Evolutionary conservation across 495 filamentous ascomycete genomes (phyloP), one percentile per base, ranked within the genome.

Genomic region (Hypoxylon trugodes): DNA sequence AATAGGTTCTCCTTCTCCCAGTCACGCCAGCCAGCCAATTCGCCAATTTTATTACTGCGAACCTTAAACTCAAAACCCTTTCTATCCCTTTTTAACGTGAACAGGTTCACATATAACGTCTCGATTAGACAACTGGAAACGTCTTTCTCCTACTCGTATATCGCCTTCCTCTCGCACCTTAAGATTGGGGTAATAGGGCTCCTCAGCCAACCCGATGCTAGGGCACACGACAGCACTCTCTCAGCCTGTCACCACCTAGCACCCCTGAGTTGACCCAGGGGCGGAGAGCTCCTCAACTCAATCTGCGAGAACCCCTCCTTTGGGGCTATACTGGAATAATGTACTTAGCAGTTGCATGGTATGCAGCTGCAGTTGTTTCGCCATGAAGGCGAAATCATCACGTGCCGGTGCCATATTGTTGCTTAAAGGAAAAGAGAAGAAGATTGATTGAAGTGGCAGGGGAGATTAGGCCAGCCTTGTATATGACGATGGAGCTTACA

Each of bases 321-420:
- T 90, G 89, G 89, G 90, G 88, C 83, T 89, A 85, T 87, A 71
- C 62, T 78, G 67, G 65, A n/a, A 70, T 70, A 68, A 71, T 69
- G 67, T 67, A 76, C 59, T n/a, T n/a, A n/a, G n/a, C n/a, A n/a
- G n/a, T n/a, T n/a, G n/a, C n/a, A n/a, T n/a, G n/a, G 73, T 61
- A 59, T 59, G 64, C 42, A 65, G 54, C 37, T 37, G 49, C 35
- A 70, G 73, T 52, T 64, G 52, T 37, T 49, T 60, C 56, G 72
- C 75, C 72, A 70, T 66, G 15, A 33, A 66, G 66, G 70, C 66
- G 42, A 51, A 30, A 12, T 36, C 6, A 37, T 48, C 19, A 52
- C 53, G 54, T 68, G 33, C 47, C 61, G 48, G 10, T 53, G 69
- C 59, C 76, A 75, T 76, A 25, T 48, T 68, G 48, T 52, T 60